These are phyloP conservation scores for Fusarium avenaceum DNA, from an alignment of 2,329 filamentous ascomycete genomes.

Conservation along the genomic window DNA sequence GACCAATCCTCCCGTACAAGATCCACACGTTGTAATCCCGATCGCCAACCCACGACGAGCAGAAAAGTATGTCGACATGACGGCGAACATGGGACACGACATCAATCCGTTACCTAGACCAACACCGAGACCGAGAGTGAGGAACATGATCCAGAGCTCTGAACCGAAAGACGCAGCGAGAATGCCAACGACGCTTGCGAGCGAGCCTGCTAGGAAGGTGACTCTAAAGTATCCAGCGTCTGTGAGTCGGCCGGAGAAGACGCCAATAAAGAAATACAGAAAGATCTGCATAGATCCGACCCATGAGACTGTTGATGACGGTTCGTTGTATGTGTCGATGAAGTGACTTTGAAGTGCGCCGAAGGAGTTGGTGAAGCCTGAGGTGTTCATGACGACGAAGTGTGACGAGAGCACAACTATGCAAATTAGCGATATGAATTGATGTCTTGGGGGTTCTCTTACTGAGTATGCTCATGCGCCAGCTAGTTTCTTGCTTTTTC, in stretches of 20 bases:
- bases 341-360: constrained; percentile 8
- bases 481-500: background rate
- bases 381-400: constrained; percentile 7
- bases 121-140: background rate
- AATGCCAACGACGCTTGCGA: background rate
- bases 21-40: background rate
- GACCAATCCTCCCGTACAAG: constrained; percentile 4
- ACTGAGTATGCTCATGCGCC: background rate
- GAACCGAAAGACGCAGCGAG: background rate
- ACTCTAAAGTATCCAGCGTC: background rate
- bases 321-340: background rate
- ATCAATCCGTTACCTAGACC: background rate
- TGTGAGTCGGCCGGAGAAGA: background rate
- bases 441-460: accelerated
- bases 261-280: background rate
- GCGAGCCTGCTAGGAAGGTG: background rate
- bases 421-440: accelerated
- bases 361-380: constrained; percentile 4
- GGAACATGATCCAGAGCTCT: background rate
- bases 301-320: background rate
- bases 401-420: constrained; percentile 1
- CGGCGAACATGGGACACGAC: constrained; percentile 1
- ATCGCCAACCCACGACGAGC: background rate
- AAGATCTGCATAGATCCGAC: background rate
- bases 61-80: background rate